Conservation (phyloP, 2,329 filamentous ascomycete species). For the Diplocarpon mali region DNA sequence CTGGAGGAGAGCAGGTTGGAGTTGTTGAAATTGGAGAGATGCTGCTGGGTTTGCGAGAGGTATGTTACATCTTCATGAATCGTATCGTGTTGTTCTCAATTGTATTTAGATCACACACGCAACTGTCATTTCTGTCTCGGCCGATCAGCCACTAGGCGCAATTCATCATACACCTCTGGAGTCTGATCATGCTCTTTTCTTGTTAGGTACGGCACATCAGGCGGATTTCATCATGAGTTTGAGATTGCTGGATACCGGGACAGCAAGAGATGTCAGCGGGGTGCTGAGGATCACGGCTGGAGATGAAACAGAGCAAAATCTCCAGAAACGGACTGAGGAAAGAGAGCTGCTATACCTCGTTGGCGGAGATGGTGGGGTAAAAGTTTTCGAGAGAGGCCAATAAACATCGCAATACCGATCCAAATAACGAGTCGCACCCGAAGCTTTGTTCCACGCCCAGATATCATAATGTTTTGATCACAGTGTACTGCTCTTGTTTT, state of each 20-base stretch:
- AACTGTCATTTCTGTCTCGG: conserved; percentile 56
- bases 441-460: not conserved
- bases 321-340: conserved; percentile 35
- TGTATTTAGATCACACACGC: conserved; percentile 46
- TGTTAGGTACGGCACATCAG: conserved; percentile 62
- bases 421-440: not conserved
- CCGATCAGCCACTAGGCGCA: conserved; percentile 61
- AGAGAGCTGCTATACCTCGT: conserved; percentile 76
- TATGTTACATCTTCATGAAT: conserved; percentile 28
- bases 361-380: conserved; percentile 65
- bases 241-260: conserved; percentile 71
- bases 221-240: conserved; percentile 62
- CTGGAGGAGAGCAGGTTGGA: conserved; percentile 36
- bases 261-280: conserved; percentile 83
- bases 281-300: conserved; percentile 66
- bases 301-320: conserved; percentile 25
- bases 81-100: not conserved
- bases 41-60: conserved; percentile 51
- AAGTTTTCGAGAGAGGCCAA: conserved; percentile 75
- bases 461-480: too few relatives aligned
- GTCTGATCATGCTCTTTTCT: conserved; percentile 57
- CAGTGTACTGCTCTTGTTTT: not conserved
- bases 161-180: conserved; percentile 54
- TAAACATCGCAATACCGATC: conserved; percentile 17
- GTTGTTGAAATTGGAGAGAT: conserved; percentile 41